phyloP scores from a whole-genome alignment of 352 stramenopile species.

The Phytophthora cactorum region DNA sequence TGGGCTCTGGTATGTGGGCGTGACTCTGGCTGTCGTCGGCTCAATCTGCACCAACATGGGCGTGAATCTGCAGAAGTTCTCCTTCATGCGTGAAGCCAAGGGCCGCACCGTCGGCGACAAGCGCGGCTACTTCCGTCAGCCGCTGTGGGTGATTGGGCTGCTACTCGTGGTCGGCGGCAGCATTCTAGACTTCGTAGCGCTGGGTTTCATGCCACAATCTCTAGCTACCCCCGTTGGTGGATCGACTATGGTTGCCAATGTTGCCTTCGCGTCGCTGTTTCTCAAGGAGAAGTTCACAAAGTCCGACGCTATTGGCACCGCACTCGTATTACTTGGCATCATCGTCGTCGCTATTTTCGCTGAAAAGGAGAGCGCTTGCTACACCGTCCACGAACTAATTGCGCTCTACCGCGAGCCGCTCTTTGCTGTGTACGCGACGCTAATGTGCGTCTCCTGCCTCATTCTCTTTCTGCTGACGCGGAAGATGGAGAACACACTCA shows the following conservation, averaged over 20 bases:
- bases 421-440: slow-evolving; percentile 73
- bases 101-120: slow-evolving; percentile 56
- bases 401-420: slow-evolving; percentile 64
- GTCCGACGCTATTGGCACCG: slow-evolving; percentile 71
- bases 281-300: slow-evolving; percentile 77
- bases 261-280: slow-evolving; percentile 81
- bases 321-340: slow-evolving; percentile 73
- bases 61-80: slow-evolving; percentile 91
- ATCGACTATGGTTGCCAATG: slow-evolving; percentile 86
- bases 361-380: slow-evolving; percentile 76
- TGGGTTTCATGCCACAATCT: slow-evolving; percentile 83
- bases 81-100: slow-evolving; percentile 86
- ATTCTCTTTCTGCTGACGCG: slow-evolving; percentile 46
- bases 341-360: slow-evolving; percentile 83
- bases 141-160: slow-evolving; percentile 82
- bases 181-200: slow-evolving; percentile 73
- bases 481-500: slow-evolving; percentile 54
- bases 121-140: slow-evolving; percentile 78
- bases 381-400: slow-evolving; percentile 78
- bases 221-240: slow-evolving; percentile 81
- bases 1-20: slow-evolving; percentile 74
- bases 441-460: slow-evolving; percentile 50
- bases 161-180: slow-evolving; percentile 75
- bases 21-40: slow-evolving; percentile 76
- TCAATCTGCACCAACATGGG: slow-evolving; percentile 85